Base-by-base conservation (phyloP, 2,329 filamentous ascomycete genomes). In the Aureobasidium sp. region DNA sequence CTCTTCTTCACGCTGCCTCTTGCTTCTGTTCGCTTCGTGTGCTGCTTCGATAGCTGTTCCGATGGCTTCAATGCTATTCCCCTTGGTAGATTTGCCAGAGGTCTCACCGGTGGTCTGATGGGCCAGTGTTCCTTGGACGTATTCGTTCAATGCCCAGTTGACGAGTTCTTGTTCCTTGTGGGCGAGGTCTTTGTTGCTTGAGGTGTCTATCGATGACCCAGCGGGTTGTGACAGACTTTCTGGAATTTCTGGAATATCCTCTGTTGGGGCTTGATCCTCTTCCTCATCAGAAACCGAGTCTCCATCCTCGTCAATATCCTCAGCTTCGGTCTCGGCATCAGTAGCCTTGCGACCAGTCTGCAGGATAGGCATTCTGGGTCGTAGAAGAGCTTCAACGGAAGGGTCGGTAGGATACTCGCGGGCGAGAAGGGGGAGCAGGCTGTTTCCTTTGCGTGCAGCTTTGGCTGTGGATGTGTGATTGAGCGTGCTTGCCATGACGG, bases 401-500 rank as follows among this genome's bases (percentile, higher is more conserved):
- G 83, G 78, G 54, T 87, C 82, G 11, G 80, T 72, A 0, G 85
- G 79, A 68, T 85, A 89, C 55, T 83, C 81, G 60, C 85, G 82
- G 8, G 85, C 83, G 30, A 97, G 77, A 68, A 96, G 89, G 0
- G 93, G 92, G 51, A 96, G 75, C 51, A 96, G 87, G 71, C 87
- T 94, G 32, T 88, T 81, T 63, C 85, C 83, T 11, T 64, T 65
- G 10, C 59, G 53, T 42, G 59, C 54, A 16, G 63, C 63, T 79
- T 45, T 86, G 82, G 70, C 85, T 81, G 68, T 83, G 78, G 69
- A 85, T 78, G 64, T 85, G 0, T 91, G 90, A 72, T 94, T 91
- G 63, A 97, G 77, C 13, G 95, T 85, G 71, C 90, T 93, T 6
- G 91, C 85, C 11, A 94, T 70, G 82, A 97, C 89, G 45, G 89